Evolutionary conservation across 2,329 filamentous ascomycete species (phyloP).

Genomic region (Endoconidiophora polonica): DNA sequence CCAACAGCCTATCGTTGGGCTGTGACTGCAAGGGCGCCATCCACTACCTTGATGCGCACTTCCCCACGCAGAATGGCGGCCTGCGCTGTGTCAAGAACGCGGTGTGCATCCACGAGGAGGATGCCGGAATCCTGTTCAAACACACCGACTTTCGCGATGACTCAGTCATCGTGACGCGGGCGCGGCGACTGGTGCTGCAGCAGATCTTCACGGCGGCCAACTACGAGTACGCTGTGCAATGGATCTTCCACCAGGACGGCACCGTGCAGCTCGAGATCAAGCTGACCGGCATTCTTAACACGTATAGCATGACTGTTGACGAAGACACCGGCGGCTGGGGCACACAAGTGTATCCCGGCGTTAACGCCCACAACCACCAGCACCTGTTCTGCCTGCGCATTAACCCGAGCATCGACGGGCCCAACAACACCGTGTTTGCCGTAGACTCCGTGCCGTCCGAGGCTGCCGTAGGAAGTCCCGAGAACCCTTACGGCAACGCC

Average conservation of each 20-base stretch:
- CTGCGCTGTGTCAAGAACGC: conserved; percentile 77
- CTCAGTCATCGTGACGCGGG: conserved; percentile 70
- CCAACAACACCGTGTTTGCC: conserved; percentile 71
- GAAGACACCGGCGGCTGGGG: conserved; percentile 81
- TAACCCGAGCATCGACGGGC: conserved; percentile 74
- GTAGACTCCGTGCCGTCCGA: conserved; percentile 57
- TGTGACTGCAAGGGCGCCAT: conserved; percentile 84
- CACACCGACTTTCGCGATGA: conserved; percentile 88
- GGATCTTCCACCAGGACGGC: conserved; percentile 85
- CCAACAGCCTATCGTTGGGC: conserved; percentile 57
- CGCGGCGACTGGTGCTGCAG: conserved; percentile 69
- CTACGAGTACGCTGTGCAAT: conserved; percentile 72
- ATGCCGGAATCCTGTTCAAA: conserved; percentile 83
- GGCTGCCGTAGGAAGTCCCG: conserved; percentile 54
- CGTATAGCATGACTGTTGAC: conserved; percentile 62
- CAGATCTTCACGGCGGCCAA: conserved; percentile 93
- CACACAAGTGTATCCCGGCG: conserved; percentile 74
- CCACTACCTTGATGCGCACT: conserved; percentile 77
- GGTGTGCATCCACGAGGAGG: conserved; percentile 90
- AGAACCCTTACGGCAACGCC: conserved; percentile 81
- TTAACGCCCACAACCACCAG: conserved; percentile 93
- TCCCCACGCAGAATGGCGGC: conserved; percentile 62
- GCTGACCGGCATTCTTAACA: conserved; percentile 84
- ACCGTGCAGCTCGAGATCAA: conserved; percentile 85
- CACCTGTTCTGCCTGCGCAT: conserved; percentile 85